These are phyloP conservation scores for Zygoascus bituminiphila DNA, from an alignment of 805 yeast species.

Conservation along the genomic window DNA sequence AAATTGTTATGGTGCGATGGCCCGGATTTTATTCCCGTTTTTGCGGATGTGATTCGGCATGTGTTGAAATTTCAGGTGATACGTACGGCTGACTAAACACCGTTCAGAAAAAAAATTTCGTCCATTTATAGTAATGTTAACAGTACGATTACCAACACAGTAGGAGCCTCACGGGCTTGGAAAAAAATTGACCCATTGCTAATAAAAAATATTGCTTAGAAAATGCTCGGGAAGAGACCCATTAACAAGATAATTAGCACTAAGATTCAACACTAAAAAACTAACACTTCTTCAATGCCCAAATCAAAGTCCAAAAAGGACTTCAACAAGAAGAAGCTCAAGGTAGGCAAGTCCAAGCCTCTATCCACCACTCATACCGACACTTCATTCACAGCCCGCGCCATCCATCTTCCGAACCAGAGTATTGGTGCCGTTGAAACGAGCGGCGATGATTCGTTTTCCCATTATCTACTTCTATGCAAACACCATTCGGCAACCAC, in stretches of 20 bases:
- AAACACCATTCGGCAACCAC: conserved; percentile 67
- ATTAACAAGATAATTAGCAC: no score
- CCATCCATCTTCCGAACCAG: conserved; percentile 23
- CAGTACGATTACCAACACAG: no score
- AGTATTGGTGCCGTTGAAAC: conserved; percentile 21
- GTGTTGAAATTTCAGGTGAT: neutral
- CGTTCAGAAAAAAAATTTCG: neutral
- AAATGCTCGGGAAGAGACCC: no score
- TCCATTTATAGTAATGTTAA: no score
- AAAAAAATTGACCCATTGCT: no score
- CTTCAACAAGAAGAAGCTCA: conserved; percentile 57
- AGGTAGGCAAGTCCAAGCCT: conserved; percentile 76
- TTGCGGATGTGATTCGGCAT: neutral
- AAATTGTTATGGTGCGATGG: no score
- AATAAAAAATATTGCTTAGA: no score
- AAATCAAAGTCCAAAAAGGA: conserved; percentile 1
- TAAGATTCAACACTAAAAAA: neutral
- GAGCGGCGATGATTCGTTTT: conserved; percentile 21
- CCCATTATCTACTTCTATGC: conserved; percentile 57
- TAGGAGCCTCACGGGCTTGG: no score
- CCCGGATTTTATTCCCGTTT: neutral
- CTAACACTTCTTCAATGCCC: neutral
- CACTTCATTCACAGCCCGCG: conserved; percentile 71
- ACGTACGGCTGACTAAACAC: neutral
- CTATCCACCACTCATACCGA: conserved; percentile 73